Conservation (phyloP, 1,139 yeast genomes). For the Blastobotrys malaysiensis region DNA sequence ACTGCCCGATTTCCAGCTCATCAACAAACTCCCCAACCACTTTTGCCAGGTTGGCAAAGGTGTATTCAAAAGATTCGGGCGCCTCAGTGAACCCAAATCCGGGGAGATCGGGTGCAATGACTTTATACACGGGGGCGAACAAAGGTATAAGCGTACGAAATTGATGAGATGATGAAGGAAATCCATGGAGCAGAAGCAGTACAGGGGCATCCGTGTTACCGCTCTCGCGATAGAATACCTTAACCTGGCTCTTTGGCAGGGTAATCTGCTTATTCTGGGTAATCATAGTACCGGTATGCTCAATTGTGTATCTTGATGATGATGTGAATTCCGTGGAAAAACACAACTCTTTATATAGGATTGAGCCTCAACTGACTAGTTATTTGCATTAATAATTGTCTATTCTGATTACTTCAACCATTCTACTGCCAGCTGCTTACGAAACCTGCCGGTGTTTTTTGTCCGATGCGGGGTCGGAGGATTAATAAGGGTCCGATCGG, state of each 20-base stretch:
- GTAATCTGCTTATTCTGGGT: background rate
- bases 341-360: background rate
- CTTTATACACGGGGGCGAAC: constrained; percentile 35
- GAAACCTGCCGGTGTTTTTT: background rate
- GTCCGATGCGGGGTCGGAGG: background rate
- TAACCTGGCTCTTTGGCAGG: constrained; percentile 20
- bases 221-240: constrained; percentile 39
- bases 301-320: background rate
- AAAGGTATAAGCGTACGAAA: constrained; percentile 37
- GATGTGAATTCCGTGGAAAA: too few species aligned
- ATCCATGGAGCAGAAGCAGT: constrained; percentile 41
- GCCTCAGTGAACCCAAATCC: constrained; percentile 39
- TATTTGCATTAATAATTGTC: too few species aligned
- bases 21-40: constrained; percentile 34
- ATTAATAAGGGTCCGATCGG: background rate
- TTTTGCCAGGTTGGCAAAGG: constrained; percentile 35
- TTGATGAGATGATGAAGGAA: constrained; percentile 41
- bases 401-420: too few species aligned
- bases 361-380: too few species aligned
- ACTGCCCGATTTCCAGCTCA: constrained; percentile 26
- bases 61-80: constrained; percentile 28
- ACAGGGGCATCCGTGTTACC: constrained; percentile 33
- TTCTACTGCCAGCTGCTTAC: background rate
- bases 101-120: constrained; percentile 45
- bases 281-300: background rate